These are phyloP conservation scores for Pythium brachiatum DNA, from an alignment of 352 stramenopile species.

Conservation along the genomic window DNA sequence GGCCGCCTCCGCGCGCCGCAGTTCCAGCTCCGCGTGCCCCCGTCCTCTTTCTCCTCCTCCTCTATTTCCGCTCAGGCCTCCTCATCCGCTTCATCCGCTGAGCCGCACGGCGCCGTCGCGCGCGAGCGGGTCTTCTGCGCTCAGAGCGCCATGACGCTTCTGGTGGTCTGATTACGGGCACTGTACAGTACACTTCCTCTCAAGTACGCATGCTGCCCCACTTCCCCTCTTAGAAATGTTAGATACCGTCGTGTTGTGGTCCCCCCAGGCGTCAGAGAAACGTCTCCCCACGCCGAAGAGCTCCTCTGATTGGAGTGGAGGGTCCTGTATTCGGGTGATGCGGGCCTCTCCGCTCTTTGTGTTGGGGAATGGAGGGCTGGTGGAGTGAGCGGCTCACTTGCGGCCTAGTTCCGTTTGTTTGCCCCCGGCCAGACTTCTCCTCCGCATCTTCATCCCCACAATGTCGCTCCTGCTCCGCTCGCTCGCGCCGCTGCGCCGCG, in stretches of 20 bases:
- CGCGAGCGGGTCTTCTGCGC: conserved; percentile 19
- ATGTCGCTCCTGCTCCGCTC: conserved; percentile 33
- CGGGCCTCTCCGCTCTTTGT: background rate
- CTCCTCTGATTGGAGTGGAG: background rate
- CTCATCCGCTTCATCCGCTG: background rate
- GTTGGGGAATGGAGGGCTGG: conserved; percentile 12
- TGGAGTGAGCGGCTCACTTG: conserved; percentile 1
- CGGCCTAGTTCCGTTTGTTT: conserved; percentile 14
- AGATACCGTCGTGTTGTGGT: background rate
- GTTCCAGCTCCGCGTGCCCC: conserved; percentile 35
- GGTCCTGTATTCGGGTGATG: conserved; percentile 13
- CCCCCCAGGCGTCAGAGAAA: conserved; percentile 13
- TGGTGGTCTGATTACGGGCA: conserved; percentile 25
- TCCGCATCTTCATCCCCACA: background rate
- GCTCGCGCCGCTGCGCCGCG: conserved; percentile 58
- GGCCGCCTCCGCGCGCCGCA: conserved; percentile 49
- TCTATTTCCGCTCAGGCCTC: background rate
- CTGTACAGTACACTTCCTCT: background rate
- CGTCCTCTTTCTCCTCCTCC: background rate
- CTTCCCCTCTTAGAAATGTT: background rate
- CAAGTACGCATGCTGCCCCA: conserved; percentile 8
- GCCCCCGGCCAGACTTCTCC: background rate
- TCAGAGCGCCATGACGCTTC: conserved; percentile 16
- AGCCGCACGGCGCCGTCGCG: conserved; percentile 2
- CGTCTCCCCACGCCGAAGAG: background rate